Evolutionary conservation across 2,329 filamentous ascomycete genomes (phyloP), one percentile per base, ranked within the genome.

Genomic region (Chrysosphaeria jannelii): DNA sequence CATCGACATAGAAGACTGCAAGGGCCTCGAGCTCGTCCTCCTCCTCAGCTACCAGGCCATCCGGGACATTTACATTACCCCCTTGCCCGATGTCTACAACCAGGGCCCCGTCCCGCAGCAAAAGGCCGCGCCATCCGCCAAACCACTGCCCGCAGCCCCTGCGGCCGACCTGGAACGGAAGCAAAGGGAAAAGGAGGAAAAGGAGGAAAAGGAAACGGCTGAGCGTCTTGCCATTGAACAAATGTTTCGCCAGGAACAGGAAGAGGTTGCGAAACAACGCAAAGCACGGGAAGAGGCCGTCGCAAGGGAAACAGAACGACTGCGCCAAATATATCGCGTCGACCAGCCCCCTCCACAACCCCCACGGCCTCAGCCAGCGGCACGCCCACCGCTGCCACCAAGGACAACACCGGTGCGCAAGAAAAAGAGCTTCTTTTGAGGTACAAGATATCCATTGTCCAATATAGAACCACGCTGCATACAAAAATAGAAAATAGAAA

Each of bases 1-100:
- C 5, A 69, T 93, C 8, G 79, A 93, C 20, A 64, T 93, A 30
- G 78, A 97, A 41, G 85, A 97, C 43, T 64, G 70, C 27, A 93
- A 91, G 42, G 85, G 85, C 0, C 49, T 93, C 4, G 85, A 97
- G 39, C 59, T 93, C 1, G 66, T 79, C 2, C 44, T 93, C 10
- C 39, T 69, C 11, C 42, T 70, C 11, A 51, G 57, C 14, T 57
- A 62, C 1, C 56, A 64, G 33, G 56, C 64, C 15, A 64, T 71
- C 28, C 53, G 59, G 20, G 65, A 71, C 33, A 46, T 71, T 19
- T 69, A 59, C 34, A 48, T 69, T 14, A 50, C 55, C 28, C 57
- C 65, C 4, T 57, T 64, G 26, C 56, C 58, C 10, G 72, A 89
- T 33, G 52, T 64, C 4, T 93, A 91, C 47, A 85, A 91, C 39